These are phyloP conservation scores for Pichia insulana DNA, from an alignment of 805 yeast species.

Conservation along the genomic window DNA sequence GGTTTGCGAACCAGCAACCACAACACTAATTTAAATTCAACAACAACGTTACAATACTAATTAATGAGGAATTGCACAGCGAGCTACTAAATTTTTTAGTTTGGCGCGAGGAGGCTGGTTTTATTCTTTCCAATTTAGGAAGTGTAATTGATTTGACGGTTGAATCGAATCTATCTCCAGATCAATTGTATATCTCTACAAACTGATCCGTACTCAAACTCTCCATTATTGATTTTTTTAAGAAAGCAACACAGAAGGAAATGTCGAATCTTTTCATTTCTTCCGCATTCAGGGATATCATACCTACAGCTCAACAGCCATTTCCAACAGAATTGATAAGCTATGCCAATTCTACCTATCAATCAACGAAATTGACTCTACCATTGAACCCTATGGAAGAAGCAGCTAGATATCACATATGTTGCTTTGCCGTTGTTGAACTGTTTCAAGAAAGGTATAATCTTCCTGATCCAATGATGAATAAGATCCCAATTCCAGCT, in stretches of 20 bases:
- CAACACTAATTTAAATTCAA: too few species aligned
- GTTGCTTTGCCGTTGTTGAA: conserved; percentile 55
- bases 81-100: too few species aligned
- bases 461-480: conserved; percentile 40
- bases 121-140: background rate
- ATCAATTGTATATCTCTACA: background rate
- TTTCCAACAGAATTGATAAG: conserved; percentile 34
- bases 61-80: too few species aligned
- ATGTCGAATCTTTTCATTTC: conserved; percentile 28
- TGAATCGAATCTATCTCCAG: background rate
- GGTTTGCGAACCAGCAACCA: background rate
- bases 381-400: conserved; percentile 46
- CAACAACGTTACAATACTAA: too few species aligned
- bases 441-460: conserved; percentile 34
- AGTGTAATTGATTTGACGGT: background rate
- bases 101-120: conserved; percentile 6
- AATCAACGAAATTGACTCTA: conserved; percentile 42
- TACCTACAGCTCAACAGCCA: conserved; percentile 39
- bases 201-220: background rate
- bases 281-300: conserved; percentile 38
- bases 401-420: conserved; percentile 56
- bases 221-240: too few species aligned
- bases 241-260: too few species aligned
- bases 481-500: conserved; percentile 51
- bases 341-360: conserved; percentile 38